Conservation (phyloP, 495 filamentous ascomycete species). For the Aspergillus steynii region DNA sequence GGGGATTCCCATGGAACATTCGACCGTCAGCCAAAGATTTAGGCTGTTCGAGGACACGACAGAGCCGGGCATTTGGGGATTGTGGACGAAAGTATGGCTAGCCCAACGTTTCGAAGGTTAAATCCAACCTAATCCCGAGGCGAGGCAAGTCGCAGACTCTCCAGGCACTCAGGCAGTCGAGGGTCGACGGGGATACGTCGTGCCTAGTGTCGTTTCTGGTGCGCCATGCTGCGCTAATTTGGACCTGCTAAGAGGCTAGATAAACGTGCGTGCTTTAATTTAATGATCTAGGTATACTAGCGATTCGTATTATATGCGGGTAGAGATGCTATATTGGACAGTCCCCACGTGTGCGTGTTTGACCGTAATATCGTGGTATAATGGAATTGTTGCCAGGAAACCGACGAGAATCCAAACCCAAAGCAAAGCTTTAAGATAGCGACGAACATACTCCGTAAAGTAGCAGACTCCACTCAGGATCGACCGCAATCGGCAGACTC, state of each 20-base stretch:
- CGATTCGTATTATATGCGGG: not conserved
- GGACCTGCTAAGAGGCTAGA: not conserved
- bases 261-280: not conserved
- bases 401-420: not conserved
- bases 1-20: not conserved
- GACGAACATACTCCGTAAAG: not conserved
- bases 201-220: not conserved
- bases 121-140: constrained; percentile 2
- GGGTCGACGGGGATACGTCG: not conserved
- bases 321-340: not conserved
- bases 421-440: not conserved
- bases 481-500: not conserved
- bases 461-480: too few species aligned
- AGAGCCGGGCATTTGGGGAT: not conserved
- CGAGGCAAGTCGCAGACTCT: not conserved
- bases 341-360: not conserved
- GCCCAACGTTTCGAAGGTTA: constrained; percentile 4
- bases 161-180: not conserved
- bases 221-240: not conserved
- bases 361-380: not conserved
- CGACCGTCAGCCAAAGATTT: not conserved
- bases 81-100: not conserved
- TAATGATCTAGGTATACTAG: not conserved
- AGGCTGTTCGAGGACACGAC: not conserved
- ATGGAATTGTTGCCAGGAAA: not conserved